Percentiles rank a stretch among this genome's conserved stretches.
Evolutionary conservation across 371 early-diverging fungal species (phyloP).

Genomic region (Capillidium heterosporum): DNA sequence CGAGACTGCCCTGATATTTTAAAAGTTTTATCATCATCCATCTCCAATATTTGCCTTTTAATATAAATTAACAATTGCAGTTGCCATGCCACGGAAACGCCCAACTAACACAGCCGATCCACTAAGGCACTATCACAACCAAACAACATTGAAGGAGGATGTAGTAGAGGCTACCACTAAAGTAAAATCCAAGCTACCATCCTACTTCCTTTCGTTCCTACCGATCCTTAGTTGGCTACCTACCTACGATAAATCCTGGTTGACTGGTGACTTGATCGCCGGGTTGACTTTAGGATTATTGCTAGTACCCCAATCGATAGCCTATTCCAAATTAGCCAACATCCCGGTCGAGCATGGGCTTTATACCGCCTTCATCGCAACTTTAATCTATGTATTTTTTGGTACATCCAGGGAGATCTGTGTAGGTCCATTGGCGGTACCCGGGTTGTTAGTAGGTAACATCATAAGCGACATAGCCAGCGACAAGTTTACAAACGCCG

Average conservation of each 20-base stretch:
- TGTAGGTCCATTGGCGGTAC: conserved; percentile 79
- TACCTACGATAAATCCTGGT: conserved; percentile 31
- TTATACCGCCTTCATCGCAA: conserved; percentile 55
- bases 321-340: conserved; percentile 59
- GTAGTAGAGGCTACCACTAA: not conserved
- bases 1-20: no score
- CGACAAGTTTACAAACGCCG: not conserved
- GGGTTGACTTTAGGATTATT: conserved; percentile 70
- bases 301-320: conserved; percentile 67
- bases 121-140: no score
- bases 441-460: not conserved
- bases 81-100: no score
- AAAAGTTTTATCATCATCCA: no score
- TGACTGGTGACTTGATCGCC: conserved; percentile 59
- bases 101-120: no score
- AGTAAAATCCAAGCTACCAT: not conserved
- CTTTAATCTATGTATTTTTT: conserved; percentile 45
- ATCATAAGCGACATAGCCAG: not conserved
- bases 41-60: no score
- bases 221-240: conserved; percentile 12
- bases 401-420: conserved; percentile 70
- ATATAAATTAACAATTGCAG: no score
- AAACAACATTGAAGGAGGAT: no score
- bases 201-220: not conserved
- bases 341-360: conserved; percentile 69